Evolutionary conservation across 768 basidiomycete genomes (phyloP).

Genomic region (Tylopilus subfusipes): DNA sequence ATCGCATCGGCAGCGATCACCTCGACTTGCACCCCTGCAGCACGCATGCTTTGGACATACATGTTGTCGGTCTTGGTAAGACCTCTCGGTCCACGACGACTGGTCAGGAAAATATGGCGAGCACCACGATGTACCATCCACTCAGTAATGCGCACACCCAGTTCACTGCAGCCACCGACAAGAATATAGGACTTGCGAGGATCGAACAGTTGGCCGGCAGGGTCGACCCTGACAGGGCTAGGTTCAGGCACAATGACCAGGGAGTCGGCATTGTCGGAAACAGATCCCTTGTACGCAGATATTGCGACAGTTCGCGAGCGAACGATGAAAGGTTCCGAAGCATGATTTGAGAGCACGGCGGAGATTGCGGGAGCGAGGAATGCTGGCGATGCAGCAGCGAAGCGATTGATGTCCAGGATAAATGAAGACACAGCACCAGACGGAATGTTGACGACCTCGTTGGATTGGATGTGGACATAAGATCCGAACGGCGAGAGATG

Average conservation of each 20-base stretch:
- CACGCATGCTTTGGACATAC: conserved; percentile 28
- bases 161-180: conserved; percentile 21
- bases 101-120: conserved; percentile 31
- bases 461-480: conserved; percentile 24
- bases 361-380: conserved; percentile 18
- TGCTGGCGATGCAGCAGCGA: conserved; percentile 18
- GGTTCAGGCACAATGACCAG: conserved; percentile 19
- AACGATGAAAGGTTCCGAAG: conserved; percentile 10
- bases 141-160: conserved; percentile 27
- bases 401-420: conserved; percentile 21
- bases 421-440: conserved; percentile 15
- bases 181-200: conserved; percentile 26
- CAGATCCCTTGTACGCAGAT: conserved; percentile 5
- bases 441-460: conserved; percentile 15
- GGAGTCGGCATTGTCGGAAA: conserved; percentile 5
- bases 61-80: conserved; percentile 24
- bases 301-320: conserved; percentile 10
- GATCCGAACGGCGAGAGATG: conserved; percentile 24
- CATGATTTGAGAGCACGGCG: conserved; percentile 20
- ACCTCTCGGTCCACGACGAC: conserved; percentile 19
- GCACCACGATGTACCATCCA: conserved; percentile 36
- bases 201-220: conserved; percentile 28
- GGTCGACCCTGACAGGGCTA: conserved; percentile 19
- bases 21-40: conserved; percentile 23
- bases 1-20: conserved; percentile 28